Percentiles rank a stretch among this genome's conserved stretches.
Conservation (phyloP, 1,284 basidiomycete species). For the Pyrrhoderma lamaoense region DNA sequence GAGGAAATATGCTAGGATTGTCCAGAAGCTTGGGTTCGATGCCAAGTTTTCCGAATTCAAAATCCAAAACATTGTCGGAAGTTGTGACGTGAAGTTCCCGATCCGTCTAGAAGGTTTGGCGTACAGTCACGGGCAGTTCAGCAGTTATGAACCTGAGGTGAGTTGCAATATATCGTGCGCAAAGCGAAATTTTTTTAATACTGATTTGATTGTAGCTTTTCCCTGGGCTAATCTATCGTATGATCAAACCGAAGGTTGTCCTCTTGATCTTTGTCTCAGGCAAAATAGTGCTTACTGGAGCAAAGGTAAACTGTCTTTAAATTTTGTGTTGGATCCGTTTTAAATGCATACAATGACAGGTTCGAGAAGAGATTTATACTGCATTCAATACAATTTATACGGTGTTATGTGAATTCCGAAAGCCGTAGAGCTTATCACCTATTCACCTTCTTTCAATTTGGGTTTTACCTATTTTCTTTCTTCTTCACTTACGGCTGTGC, state of each 20-base stretch:
- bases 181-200: conserved; percentile 5
- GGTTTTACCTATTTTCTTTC: no score
- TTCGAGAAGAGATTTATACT: conserved; percentile 98
- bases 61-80: conserved; percentile 99
- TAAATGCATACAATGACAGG: conserved; percentile 49
- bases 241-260: conserved; percentile 99
- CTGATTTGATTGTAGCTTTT: conserved; percentile 69
- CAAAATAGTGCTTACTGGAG: conserved; percentile 98
- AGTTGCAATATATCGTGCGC: conserved; percentile 24
- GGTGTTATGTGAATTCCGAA: conserved; percentile 85
- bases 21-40: conserved; percentile 99
- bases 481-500: background rate
- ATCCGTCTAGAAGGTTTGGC: conserved; percentile 97
- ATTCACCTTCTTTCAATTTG: background rate
- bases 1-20: conserved; percentile 98
- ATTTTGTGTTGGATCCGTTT: conserved; percentile 19
- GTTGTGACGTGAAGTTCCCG: conserved; percentile 98
- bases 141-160: conserved; percentile 96
- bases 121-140: conserved; percentile 98
- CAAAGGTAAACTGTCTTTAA: conserved; percentile 65
- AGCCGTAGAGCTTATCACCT: conserved; percentile 41
- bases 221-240: conserved; percentile 98
- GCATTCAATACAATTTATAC: conserved; percentile 99
- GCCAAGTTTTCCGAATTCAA: conserved; percentile 99
- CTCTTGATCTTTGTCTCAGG: conserved; percentile 98